Evolutionary conservation across 139 green algal genomes (phyloP), one percentile per base, ranked within the genome.

Genomic region (Trebouxia sp.): DNA sequence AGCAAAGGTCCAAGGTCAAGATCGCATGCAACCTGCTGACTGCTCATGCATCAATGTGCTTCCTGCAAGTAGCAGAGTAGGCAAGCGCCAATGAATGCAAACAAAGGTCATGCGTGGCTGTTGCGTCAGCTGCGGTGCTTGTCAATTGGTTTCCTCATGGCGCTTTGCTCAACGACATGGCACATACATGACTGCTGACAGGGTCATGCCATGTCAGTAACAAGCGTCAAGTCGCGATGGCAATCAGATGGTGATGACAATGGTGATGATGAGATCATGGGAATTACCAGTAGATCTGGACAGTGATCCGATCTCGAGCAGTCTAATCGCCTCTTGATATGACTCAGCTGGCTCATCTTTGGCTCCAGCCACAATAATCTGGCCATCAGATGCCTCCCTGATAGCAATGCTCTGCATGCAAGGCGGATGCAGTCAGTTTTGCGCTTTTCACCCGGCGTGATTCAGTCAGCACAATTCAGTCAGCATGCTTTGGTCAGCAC

Each of bases 391-490:
- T 1, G 43, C 50, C 62, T 92, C 89, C 2, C 88, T 81, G 14
- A 92, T 88, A n/a, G 80, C 74, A 56, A 90, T 90, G 62, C 55
- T 42, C 77, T 83, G 80, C 80, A 47, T 47, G 10, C 11, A 50
- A n/a, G n/a, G n/a, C n/a, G n/a, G 3, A 30, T 48, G 30, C 24
- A 65, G 24, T 65, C 24, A 37, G 55, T n/a, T n/a, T n/a, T n/a
- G 94, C 91, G 48, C 90, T 89, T 74, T 87, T 87, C 87, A 96
- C 93, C n/a, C n/a, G n/a, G n/a, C n/a, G n/a, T n/a, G n/a, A n/a
- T n/a, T n/a, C n/a, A n/a, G n/a, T n/a, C n/a, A n/a, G n/a, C n/a
- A n/a, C n/a, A n/a, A n/a, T n/a, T n/a, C n/a, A n/a, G n/a, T n/a
- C n/a, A n/a, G n/a, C n/a, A n/a, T n/a, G n/a, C n/a, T n/a, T n/a